phyloP scores from a whole-genome alignment of 805 yeast species.

The Saccharomycopsis fermentans region DNA sequence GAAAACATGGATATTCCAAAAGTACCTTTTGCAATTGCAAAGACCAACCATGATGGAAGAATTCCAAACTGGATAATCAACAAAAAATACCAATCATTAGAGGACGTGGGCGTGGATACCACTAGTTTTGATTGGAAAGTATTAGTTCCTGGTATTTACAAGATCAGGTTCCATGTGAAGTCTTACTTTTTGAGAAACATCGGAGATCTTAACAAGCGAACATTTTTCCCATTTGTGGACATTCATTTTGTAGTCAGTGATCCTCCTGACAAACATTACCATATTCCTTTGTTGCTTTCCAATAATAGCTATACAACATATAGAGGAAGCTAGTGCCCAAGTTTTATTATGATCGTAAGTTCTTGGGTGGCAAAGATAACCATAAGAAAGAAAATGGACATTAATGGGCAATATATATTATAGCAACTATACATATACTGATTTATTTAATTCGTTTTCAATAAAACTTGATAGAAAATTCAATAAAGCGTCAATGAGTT shows the following conservation, averaged over 20 bases:
- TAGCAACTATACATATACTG: neutral
- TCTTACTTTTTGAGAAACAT: slow-evolving; percentile 39
- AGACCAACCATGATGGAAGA: slow-evolving; percentile 76
- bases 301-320: slow-evolving; percentile 87
- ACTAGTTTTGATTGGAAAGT: slow-evolving; percentile 31
- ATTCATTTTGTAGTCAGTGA: slow-evolving; percentile 57
- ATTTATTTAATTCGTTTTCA: neutral
- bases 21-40: slow-evolving; percentile 53
- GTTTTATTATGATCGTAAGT: too few relatives aligned
- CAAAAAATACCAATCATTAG: slow-evolving; percentile 12
- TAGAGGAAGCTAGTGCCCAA: slow-evolving; percentile 54
- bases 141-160: slow-evolving; percentile 56
- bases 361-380: neutral
- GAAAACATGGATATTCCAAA: slow-evolving; percentile 22
- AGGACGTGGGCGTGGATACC: neutral
- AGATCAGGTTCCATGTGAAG: slow-evolving; percentile 67
- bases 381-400: neutral
- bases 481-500: too few relatives aligned
- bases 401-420: neutral
- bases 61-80: slow-evolving; percentile 54
- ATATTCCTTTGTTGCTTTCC: slow-evolving; percentile 75
- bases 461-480: neutral
- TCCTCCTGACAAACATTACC: slow-evolving; percentile 75
- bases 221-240: slow-evolving; percentile 85
- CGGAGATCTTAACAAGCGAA: slow-evolving; percentile 25